phyloP scores from a whole-genome alignment of 2,329 filamentous ascomycete species.

The Ophiostoma sp. region DNA sequence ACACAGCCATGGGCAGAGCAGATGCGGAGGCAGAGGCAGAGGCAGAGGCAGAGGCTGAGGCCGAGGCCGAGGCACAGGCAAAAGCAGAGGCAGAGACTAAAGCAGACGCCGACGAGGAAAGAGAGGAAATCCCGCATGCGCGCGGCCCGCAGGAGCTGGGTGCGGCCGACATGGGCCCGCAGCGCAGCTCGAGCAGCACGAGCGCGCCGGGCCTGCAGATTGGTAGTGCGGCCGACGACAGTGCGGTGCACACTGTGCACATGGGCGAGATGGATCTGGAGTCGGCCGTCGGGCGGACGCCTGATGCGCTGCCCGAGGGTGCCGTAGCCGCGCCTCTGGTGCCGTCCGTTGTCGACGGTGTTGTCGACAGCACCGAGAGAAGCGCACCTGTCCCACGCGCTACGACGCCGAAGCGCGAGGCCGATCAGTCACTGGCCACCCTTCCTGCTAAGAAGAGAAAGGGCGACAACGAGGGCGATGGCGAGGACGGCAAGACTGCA shows the following conservation, averaged over 20 bases:
- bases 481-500: neutral
- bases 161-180: conserved; percentile 78
- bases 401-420: conserved; percentile 49
- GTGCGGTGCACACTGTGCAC: conserved; percentile 38
- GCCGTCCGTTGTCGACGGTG: conserved; percentile 8
- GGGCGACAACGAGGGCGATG: conserved; percentile 34
- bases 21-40: neutral
- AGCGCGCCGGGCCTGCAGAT: conserved; percentile 16
- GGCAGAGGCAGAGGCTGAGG: too few species aligned
- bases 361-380: conserved; percentile 19
- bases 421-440: conserved; percentile 42
- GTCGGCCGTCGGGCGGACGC: conserved; percentile 54
- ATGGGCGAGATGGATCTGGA: conserved; percentile 53
- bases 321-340: conserved; percentile 23
- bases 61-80: neutral
- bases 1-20: conserved; percentile 16
- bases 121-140: conserved; percentile 67
- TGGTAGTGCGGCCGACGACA: conserved; percentile 33
- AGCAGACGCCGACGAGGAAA: conserved; percentile 26
- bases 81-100: conserved; percentile 20
- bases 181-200: conserved; percentile 42
- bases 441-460: conserved; percentile 46
- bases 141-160: conserved; percentile 81
- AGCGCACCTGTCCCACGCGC: conserved; percentile 10
- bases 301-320: conserved; percentile 28